Evolutionary conservation across 2,329 filamentous ascomycete species (phyloP), one percentile per base, ranked within the genome.

Genomic region (Bipolaris oryzae): DNA sequence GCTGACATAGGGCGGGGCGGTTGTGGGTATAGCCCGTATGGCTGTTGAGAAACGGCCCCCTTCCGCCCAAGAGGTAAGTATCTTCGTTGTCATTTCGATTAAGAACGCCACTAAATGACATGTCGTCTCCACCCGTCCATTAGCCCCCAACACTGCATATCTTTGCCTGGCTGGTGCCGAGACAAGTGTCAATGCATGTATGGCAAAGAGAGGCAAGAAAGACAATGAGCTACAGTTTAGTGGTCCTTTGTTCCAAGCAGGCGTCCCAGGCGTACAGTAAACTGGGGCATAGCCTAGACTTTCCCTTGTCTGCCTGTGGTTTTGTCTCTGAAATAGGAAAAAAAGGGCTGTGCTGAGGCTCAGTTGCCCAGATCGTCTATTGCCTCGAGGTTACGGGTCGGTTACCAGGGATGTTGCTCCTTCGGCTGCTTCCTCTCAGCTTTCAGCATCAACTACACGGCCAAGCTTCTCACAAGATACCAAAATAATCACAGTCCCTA

Each of bases 381-480:
- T 57, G 56, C 55, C 23, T 49, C 28, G 43, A 50, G 47, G 48
- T 46, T 46, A 45, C 50, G 38, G 51, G 38, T 57, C 38, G 44
- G 50, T 44, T 39, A 38, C 33, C 45, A 38, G 44, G 25, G 57
- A 62, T 44, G 53, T 57, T 55, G 58, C 54, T 58, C 58, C 57
- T 60, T 55, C 60, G 50, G 63, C 56, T 60, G 57, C 49, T 57
- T 53, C 18, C 44, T 50, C 63, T 47, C 33, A 61, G 60, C 41
- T 55, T 46, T 60, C 57, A 56, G 58, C 60, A 46, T 48, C 39
- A 51, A 53, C 15, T 42, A 57, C 42, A 46, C 46, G 50, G 34
- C 42, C 39, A 69, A 63, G 64, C 63, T 60, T 66, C 58, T 62
- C 45, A 58, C 58, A 49, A 53, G 47, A 52, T 31, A 61, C 61